Evolutionary conservation across 2,329 filamentous ascomycete genomes (phyloP).

Genomic region (Sclerotiophoma versabilis): DNA sequence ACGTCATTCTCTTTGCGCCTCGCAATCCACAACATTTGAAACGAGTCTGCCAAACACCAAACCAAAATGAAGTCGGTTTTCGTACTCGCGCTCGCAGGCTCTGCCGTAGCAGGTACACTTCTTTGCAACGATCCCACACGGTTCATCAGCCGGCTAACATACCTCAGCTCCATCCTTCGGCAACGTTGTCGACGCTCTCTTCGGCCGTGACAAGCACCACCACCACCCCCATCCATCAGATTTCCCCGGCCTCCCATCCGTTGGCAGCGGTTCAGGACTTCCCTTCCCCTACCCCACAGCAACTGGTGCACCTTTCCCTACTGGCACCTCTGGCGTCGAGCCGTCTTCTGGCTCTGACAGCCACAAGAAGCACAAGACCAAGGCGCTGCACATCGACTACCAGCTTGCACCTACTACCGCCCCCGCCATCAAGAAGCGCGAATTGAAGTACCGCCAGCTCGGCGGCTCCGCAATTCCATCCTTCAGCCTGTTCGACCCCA

Average conservation of each 20-base stretch:
- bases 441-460: constrained; percentile 14
- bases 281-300: constrained; percentile 15
- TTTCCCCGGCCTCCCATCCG: constrained; percentile 6
- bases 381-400: constrained; percentile 24
- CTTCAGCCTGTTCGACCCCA: constrained; percentile 21
- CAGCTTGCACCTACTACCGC: constrained; percentile 19
- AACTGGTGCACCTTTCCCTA: constrained; percentile 2
- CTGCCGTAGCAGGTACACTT: constrained; percentile 27
- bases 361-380: constrained; percentile 7
- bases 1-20: constrained; percentile 4
- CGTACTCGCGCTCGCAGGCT: constrained; percentile 32
- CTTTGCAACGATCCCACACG: not conserved
- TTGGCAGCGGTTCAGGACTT: constrained; percentile 5
- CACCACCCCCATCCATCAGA: constrained; percentile 7
- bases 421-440: not conserved
- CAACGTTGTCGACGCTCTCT: constrained; percentile 21
- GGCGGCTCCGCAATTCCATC: constrained; percentile 12
- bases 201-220: constrained; percentile 14
- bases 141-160: constrained; percentile 6
- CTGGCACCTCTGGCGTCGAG: not conserved
- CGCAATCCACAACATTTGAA: not conserved
- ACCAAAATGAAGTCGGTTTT: constrained; percentile 33
- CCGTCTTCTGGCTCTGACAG: not conserved
- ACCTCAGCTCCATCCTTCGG: constrained; percentile 16
- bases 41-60: not conserved